phyloP scores from a whole-genome alignment of 495 filamentous ascomycete species.

The Durotheca rogersii region DNA sequence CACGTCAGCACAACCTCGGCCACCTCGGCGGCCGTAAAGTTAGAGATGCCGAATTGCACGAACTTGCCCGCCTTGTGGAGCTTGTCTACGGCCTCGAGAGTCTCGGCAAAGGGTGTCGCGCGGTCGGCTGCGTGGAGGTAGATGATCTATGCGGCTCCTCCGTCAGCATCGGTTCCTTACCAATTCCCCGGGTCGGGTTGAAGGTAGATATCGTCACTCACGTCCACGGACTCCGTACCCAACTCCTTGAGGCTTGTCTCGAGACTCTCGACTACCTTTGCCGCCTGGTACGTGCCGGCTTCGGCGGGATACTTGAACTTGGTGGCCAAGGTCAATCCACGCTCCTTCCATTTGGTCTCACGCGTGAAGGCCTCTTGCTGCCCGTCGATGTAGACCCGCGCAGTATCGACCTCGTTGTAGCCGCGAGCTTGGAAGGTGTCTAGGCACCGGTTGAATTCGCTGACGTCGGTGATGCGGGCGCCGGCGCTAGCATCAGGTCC shows the following conservation, averaged over 20 bases:
- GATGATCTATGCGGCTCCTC: slow-evolving; percentile 56
- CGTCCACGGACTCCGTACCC: slow-evolving; percentile 72
- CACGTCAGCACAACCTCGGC: slow-evolving; percentile 86
- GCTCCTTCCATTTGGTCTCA: slow-evolving; percentile 74
- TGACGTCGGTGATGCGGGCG: slow-evolving; percentile 67
- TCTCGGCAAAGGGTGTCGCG: slow-evolving; percentile 73
- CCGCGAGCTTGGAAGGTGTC: slow-evolving; percentile 70
- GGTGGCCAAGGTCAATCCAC: slow-evolving; percentile 80
- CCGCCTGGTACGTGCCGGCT: slow-evolving; percentile 60
- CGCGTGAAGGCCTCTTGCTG: slow-evolving; percentile 81
- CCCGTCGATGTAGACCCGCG: slow-evolving; percentile 69
- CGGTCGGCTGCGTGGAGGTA: slow-evolving; percentile 88
- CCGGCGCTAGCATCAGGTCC: slow-evolving; percentile 55
- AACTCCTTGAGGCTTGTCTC: slow-evolving; percentile 69
- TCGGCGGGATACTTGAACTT: slow-evolving; percentile 69
- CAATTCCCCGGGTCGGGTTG: neutral
- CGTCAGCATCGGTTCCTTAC: too few relatives aligned
- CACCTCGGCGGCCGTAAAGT: slow-evolving; percentile 88
- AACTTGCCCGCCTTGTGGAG: slow-evolving; percentile 89
- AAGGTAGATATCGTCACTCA: slow-evolving; percentile 15
- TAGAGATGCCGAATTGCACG: slow-evolving; percentile 74
- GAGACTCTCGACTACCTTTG: slow-evolving; percentile 60
- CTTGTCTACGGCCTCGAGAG: slow-evolving; percentile 73
- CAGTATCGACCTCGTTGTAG: slow-evolving; percentile 80
- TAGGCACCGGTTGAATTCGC: slow-evolving; percentile 64